Conservation (phyloP, 495 filamentous ascomycete genomes). For the Eremomyces bilateralis region DNA sequence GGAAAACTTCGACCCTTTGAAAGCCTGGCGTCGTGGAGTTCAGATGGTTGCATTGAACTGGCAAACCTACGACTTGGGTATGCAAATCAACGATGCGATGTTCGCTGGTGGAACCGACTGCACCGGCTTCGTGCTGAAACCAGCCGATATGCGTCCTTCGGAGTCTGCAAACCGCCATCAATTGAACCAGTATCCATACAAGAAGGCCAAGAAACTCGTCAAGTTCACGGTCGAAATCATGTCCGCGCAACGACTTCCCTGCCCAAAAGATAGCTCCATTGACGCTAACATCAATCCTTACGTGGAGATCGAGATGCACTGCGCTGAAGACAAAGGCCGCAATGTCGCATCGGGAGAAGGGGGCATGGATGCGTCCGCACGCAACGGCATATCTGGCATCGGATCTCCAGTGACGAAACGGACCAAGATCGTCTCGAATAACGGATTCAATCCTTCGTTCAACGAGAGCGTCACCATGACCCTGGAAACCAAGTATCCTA, state of each 20-base stretch:
- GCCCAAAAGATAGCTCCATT: constrained; percentile 43
- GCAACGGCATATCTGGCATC: constrained; percentile 45
- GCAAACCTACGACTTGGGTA: constrained; percentile 89
- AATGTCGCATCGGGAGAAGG: constrained; percentile 40
- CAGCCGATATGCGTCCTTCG: constrained; percentile 51
- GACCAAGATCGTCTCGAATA: constrained; percentile 57
- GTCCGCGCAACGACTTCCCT: constrained; percentile 83
- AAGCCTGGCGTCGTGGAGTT: constrained; percentile 84
- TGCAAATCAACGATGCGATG: constrained; percentile 96
- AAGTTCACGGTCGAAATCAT: constrained; percentile 71
- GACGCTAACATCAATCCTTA: constrained; percentile 74
- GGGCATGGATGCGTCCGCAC: constrained; percentile 40
- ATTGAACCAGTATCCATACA: constrained; percentile 22
- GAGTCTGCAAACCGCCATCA: constrained; percentile 19
- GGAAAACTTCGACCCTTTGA: constrained; percentile 77
- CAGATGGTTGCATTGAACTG: constrained; percentile 96
- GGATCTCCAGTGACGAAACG: constrained; percentile 56
- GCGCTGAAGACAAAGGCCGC: constrained; percentile 70
- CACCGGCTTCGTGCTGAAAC: constrained; percentile 85
- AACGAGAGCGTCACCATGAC: constrained; percentile 52
- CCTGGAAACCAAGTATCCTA: constrained; percentile 73
- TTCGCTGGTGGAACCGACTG: constrained; percentile 79
- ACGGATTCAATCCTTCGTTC: constrained; percentile 83
- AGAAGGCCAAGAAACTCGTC: constrained; percentile 53
- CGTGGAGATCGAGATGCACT: constrained; percentile 82